Conservation (phyloP, 2,329 filamentous ascomycete genomes). For the Pyrenophora tritici-repentis region DNA sequence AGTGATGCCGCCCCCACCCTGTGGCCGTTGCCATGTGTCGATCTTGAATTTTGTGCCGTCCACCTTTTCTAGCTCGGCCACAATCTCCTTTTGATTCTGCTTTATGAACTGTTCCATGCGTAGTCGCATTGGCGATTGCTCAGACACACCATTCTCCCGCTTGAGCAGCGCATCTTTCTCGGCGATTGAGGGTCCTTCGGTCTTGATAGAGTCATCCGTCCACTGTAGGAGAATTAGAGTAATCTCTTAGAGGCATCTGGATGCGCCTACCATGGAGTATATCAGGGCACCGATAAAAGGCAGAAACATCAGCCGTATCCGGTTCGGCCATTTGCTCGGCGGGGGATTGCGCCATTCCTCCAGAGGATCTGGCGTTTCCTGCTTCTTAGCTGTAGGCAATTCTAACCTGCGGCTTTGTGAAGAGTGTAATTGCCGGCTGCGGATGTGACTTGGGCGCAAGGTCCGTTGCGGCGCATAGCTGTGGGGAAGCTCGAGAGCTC, state of each 20-base stretch:
- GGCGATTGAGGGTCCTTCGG: conserved; percentile 73
- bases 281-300: conserved; percentile 59
- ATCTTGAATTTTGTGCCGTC: conserved; percentile 81
- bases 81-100: conserved; percentile 86
- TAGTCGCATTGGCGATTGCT: conserved; percentile 89
- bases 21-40: conserved; percentile 85
- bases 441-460: conserved; percentile 25
- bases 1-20: conserved; percentile 90
- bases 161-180: conserved; percentile 83
- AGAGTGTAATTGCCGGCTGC: conserved; percentile 13
- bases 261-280: conserved; percentile 62
- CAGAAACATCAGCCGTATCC: conserved; percentile 53
- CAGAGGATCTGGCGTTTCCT: conserved; percentile 27
- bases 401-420: conserved; percentile 29
- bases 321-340: conserved; percentile 46
- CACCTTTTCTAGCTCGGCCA: conserved; percentile 78
- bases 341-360: conserved; percentile 43
- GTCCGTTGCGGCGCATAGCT: conserved; percentile 31
- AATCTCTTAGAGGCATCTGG: too few relatives aligned
- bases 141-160: conserved; percentile 73
- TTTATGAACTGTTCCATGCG: conserved; percentile 98
- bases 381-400: conserved; percentile 27
- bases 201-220: conserved; percentile 48
- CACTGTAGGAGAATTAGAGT: conserved; percentile 26
- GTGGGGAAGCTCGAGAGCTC: conserved; percentile 35